Percentiles rank a stretch among this genome's conserved stretches.
Conservation (phyloP, 768 basidiomycete species). For the Tulasnella sp. region DNA sequence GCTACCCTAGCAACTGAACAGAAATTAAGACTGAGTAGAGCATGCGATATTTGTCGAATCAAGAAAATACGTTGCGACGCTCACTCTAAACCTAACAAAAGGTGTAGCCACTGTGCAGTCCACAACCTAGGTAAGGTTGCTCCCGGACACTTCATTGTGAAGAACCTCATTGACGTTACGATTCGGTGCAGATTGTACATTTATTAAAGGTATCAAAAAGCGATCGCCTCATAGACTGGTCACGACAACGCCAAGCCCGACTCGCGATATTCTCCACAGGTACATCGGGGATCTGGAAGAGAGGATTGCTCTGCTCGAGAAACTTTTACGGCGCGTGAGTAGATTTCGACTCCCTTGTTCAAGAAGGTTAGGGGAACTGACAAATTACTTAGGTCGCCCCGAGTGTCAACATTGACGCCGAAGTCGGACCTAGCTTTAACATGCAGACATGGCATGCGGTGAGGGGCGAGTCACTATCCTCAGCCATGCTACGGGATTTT, state of each 20-base stretch:
- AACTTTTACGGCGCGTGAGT: conserved; percentile 34
- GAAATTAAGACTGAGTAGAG: conserved; percentile 29
- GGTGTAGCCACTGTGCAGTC: conserved; percentile 15
- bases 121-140: conserved; percentile 47
- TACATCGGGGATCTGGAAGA: conserved; percentile 47
- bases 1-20: background rate
- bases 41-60: conserved; percentile 71
- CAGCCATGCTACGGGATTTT: conserved; percentile 4
- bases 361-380: no score
- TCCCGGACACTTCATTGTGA: conserved; percentile 21
- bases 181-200: conserved; percentile 40
- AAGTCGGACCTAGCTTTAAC: conserved; percentile 12
- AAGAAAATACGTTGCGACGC: conserved; percentile 56
- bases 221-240: conserved; percentile 59
- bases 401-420: conserved; percentile 23
- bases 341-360: no score
- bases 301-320: conserved; percentile 43
- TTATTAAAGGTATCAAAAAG: conserved; percentile 32
- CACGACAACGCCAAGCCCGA: background rate
- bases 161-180: conserved; percentile 26
- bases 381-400: conserved; percentile 26
- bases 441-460: conserved; percentile 9
- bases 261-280: conserved; percentile 22
- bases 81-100: background rate
- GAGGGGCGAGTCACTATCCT: conserved; percentile 27